Evolutionary conservation across 2,329 filamentous ascomycete species (phyloP).

Genomic region (Penicillium frequentans): DNA sequence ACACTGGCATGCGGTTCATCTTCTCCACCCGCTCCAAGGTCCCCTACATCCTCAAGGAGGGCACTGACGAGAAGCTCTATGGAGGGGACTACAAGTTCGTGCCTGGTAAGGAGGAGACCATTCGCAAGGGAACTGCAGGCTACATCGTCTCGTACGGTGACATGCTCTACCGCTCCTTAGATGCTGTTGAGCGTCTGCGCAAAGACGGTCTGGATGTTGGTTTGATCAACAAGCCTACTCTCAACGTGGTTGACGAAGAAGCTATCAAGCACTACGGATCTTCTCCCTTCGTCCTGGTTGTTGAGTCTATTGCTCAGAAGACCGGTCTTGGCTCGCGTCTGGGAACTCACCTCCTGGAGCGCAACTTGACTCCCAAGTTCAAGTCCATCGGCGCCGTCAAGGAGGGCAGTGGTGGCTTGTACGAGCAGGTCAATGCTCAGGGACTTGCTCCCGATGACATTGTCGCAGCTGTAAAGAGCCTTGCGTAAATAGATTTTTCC

Average conservation of each 20-base stretch:
- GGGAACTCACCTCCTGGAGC: conserved; percentile 37
- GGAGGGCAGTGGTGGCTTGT: conserved; percentile 41
- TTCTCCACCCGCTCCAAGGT: conserved; percentile 42
- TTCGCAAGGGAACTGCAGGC: conserved; percentile 37
- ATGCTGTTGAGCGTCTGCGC: conserved; percentile 40
- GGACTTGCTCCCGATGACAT: conserved; percentile 39
- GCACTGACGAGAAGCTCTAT: conserved; percentile 35
- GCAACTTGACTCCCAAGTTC: conserved; percentile 39
- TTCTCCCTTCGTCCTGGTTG: conserved; percentile 37
- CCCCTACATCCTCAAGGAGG: conserved; percentile 40
- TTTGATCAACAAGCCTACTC: conserved; percentile 41
- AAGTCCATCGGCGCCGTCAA: conserved; percentile 38
- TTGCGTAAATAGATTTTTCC: conserved; percentile 18
- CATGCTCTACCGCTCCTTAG: conserved; percentile 43
- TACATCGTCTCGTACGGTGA: conserved; percentile 42
- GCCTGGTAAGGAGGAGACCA: conserved; percentile 40
- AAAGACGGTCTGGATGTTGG: conserved; percentile 38
- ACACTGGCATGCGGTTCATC: conserved; percentile 38
- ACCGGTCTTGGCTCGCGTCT: conserved; percentile 40
- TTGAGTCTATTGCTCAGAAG: conserved; percentile 43
- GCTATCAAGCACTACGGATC: conserved; percentile 39
- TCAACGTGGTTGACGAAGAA: conserved; percentile 42
- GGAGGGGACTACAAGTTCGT: conserved; percentile 38
- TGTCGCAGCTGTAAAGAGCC: conserved; percentile 28
- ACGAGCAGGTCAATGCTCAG: conserved; percentile 40